Base-by-base conservation (phyloP, 495 filamentous ascomycete genomes). In the Podospora pseudocomata region DNA sequence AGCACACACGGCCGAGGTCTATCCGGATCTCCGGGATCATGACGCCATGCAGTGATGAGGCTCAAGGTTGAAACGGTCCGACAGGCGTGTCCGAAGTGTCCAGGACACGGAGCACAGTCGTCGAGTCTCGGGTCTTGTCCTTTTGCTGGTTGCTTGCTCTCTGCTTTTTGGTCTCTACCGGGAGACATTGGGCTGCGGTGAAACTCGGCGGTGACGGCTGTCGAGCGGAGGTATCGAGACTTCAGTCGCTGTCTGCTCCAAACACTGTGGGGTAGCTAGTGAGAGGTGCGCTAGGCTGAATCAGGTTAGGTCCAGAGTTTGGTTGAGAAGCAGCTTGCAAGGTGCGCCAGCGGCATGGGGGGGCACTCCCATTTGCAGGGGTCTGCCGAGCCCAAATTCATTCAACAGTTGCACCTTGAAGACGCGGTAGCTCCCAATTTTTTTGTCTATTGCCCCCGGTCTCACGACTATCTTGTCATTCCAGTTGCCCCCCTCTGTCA, bases 401-500 rank as follows among this genome's bases (percentile, higher is more conserved):
- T 78, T 78, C 76, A 78, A 78, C 76, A 78, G 67, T 73, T 77
- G 73, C 71, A 65, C 20, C 65, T 39, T 60, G 64, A 65, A 66
- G 66, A 67, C 58, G 60, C 65, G 68, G 67, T 70, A 65, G 64
- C 67, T 69, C 26, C 62, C 68, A 28, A 39, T 63, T 63, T 76
- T 74, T 73, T 66, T 64, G 32, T 63, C 44, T 55, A 44, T 69
- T 76, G 66, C 72, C 74, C 39, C 39, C 39, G 39, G 39, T 49
- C 39, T 49, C 39, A 49, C 13, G 39, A 49, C 39, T 49, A 56
- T 44, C 62, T 32, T 59, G 20, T 65, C 62, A 65, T 65, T 65
- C 67, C 63, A 27, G 28, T 65, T 58, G 55, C 55, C 55, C 55
- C 55, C 55, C 55, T 26, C 55, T n/a, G n/a, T 58, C 55, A 49